Base-by-base conservation (phyloP, 495 filamentous ascomycete genomes). In the Penicillium ochrochloron region DNA sequence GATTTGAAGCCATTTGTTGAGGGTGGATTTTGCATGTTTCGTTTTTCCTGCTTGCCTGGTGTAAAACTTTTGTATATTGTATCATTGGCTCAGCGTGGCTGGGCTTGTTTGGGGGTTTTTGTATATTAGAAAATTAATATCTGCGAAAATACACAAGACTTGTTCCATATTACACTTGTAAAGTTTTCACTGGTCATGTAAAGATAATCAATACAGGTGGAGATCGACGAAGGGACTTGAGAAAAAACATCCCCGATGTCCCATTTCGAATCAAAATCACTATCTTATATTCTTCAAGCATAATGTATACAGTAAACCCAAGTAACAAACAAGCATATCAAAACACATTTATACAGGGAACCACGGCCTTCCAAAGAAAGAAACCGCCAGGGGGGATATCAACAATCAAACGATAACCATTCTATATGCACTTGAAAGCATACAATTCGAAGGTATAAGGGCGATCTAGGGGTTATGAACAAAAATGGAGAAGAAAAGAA, bases 1-100 rank as follows among this genome's bases (percentile, higher is more conserved):
- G 83, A 75, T 48, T 29, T 29, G 3, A 33, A 29, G 37, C 46
- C 50, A 21, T 25, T 52, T 56, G 33, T 48, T 48, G 44, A 46
- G 34, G 59, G 19, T 15, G 29, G 23, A 5, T 8, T 29, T 29
- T 17, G 21, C 48, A 52, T 59, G 19, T 35, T 50, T 21, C 39
- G 1, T 27, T 3, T 41, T 14, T 37, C 11, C 31, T 42, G 23
- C 56, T 58, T 34, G 15, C 27, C 2, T 39, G n/a, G 17, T 58
- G 5, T 31, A 27, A n/a, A 44, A 29, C 12, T 4, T 17, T 33
- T 29, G 14, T 31, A 35, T 37, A 60, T 23, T 48, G 42, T 50
- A 35, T 60, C 55, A 27, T 29, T 44, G 37, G 29, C 34, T 35
- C 31, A 54, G 41, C 54, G 29, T 58, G 19, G 42, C 15, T n/a